Conservation (phyloP, 495 filamentous ascomycete genomes). For the Hyphodiscus hymeniophilus region DNA sequence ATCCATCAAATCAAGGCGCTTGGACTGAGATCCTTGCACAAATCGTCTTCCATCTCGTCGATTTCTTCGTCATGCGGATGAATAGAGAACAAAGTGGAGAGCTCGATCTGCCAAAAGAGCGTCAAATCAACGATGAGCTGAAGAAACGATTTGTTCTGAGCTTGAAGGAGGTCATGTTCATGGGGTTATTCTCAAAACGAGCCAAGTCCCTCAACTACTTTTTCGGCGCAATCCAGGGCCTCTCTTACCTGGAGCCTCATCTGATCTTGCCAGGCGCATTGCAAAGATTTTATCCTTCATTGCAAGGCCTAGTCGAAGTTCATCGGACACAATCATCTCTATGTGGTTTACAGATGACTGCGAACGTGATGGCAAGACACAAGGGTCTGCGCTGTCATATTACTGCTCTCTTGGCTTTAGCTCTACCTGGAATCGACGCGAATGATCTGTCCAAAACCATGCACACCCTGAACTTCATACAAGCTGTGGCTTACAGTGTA, state of each 20-base stretch:
- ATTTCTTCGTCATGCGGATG: conserved; percentile 98
- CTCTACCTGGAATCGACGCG: conserved; percentile 91
- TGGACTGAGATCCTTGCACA: conserved; percentile 92
- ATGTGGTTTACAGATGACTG: conserved; percentile 79
- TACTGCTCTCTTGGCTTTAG: conserved; percentile 83
- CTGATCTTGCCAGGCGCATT: conserved; percentile 89
- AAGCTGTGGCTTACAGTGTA: conserved; percentile 89
- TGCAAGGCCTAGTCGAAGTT: conserved; percentile 95
- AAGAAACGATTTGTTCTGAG: conserved; percentile 88
- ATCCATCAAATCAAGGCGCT: conserved; percentile 87
- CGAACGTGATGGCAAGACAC: conserved; percentile 79
- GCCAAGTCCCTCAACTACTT: conserved; percentile 84
- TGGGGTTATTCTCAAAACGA: conserved; percentile 97
- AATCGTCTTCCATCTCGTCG: conserved; percentile 84
- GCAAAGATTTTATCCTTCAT: conserved; percentile 91
- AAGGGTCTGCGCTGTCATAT: conserved; percentile 94
- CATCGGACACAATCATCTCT: conserved; percentile 93
- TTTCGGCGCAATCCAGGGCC: conserved; percentile 76
- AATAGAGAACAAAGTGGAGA: conserved; percentile 91
- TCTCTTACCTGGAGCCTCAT: conserved; percentile 86
- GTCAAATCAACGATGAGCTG: conserved; percentile 67
- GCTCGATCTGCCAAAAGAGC: conserved; percentile 71
- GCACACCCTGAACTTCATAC: conserved; percentile 89
- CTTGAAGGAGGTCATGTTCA: conserved; percentile 87
- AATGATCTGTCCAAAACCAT: conserved; percentile 97